Percentiles rank a stretch among this genome's conserved stretches.
Conservation (phyloP, 1,284 basidiomycete genomes). For the Ceratobasidium sp. region DNA sequence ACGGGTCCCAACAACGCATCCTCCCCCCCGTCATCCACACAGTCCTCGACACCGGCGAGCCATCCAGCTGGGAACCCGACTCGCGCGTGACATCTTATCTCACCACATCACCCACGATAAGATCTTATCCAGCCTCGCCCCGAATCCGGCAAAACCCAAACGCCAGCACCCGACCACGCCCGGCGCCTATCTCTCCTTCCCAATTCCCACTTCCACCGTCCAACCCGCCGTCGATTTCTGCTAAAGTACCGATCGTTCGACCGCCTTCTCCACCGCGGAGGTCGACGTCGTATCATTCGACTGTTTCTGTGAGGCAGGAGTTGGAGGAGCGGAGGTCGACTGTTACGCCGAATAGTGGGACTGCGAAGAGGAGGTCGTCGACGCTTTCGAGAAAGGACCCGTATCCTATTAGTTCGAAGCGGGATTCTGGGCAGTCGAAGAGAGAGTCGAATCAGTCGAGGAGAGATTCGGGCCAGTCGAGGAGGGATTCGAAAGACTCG, state of each 20-base stretch:
- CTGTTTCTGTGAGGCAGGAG: neutral
- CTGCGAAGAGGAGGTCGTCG: no score
- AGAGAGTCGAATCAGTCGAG: neutral
- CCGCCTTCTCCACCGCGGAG: neutral
- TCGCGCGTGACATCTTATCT: slow-evolving; percentile 31
- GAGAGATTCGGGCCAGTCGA: neutral
- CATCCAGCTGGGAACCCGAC: slow-evolving; percentile 15
- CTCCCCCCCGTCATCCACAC: neutral
- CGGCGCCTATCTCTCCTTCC: neutral
- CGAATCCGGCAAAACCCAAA: neutral
- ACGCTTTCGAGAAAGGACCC: neutral
- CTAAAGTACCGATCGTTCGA: neutral
- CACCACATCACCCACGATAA: slow-evolving; percentile 12
- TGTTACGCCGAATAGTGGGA: no score
- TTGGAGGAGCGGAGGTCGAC: neutral
- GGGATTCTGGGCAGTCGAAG: neutral
- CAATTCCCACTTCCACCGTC: neutral
- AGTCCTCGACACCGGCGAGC: neutral
- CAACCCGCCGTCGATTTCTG: neutral
- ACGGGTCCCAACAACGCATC: neutral
- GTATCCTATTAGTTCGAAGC: neutral
- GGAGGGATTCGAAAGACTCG: neutral
- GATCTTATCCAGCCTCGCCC: slow-evolving; percentile 2
- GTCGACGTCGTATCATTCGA: slow-evolving; percentile 22
- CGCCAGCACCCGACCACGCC: no score